phyloP scores from a whole-genome alignment of 148 eudicot genomes.

The Vaccinium vitisidaea region DNA sequence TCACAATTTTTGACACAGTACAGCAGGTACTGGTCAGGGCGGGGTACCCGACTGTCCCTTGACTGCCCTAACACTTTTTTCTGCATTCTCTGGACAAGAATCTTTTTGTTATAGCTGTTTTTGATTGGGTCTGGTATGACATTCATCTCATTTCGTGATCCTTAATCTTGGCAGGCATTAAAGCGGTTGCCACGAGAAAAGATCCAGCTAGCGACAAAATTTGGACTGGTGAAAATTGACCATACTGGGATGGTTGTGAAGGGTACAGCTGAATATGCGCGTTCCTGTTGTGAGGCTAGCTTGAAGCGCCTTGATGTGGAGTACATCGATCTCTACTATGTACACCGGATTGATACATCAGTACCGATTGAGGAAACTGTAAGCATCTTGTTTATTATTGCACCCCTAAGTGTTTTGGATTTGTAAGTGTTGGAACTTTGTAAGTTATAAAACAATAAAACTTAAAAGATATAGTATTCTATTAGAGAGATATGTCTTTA shows the following conservation, averaged over 20 bases:
- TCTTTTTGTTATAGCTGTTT: background rate
- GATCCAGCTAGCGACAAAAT: background rate
- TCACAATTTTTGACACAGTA: no score
- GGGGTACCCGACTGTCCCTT: no score
- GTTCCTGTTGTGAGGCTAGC: background rate
- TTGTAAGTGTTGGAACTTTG: background rate
- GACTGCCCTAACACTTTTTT: no score
- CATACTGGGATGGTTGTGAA: background rate
- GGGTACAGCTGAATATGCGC: background rate
- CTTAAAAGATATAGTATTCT: background rate
- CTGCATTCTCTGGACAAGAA: no score
- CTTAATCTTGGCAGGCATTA: background rate
- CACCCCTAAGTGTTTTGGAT: background rate
- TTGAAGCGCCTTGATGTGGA: background rate
- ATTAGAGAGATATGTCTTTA: background rate
- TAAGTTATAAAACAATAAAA: background rate
- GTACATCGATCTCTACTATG: background rate
- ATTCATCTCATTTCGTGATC: background rate
- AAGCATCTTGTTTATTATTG: background rate
- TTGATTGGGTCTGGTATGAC: background rate
- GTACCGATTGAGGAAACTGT: constrained; percentile 1
- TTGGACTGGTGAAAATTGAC: background rate
- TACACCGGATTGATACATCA: background rate
- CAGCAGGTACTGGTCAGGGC: no score
- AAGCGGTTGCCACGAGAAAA: background rate